These are phyloP conservation scores for Hamigera avellanea DNA, from an alignment of 495 filamentous ascomycete species.

Conservation along the genomic window DNA sequence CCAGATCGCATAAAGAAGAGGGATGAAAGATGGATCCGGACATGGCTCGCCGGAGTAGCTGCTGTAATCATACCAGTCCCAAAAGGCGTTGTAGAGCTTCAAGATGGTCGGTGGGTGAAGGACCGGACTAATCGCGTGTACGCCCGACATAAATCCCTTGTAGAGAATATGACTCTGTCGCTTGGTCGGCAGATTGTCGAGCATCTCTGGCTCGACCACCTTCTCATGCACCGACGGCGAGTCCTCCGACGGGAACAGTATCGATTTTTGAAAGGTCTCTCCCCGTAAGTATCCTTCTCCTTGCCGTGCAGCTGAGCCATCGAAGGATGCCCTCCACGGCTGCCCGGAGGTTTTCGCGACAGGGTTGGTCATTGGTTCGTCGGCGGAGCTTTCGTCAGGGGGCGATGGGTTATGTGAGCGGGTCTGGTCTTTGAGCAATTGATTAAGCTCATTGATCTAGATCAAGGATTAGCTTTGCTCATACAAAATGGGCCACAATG, in stretches of 20 bases:
- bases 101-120: conserved; percentile 32
- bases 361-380: conserved; percentile 10
- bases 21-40: conserved; percentile 32
- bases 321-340: conserved; percentile 15
- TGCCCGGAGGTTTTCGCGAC: conserved; percentile 3
- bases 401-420: conserved; percentile 23
- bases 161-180: conserved; percentile 37
- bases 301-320: conserved; percentile 3
- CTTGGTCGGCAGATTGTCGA: conserved; percentile 31
- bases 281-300: conserved; percentile 4
- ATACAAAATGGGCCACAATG: background rate
- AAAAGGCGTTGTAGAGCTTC: conserved; percentile 32
- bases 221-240: conserved; percentile 25
- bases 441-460: conserved; percentile 38
- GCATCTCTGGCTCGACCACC: conserved; percentile 31
- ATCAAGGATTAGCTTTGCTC: conserved; percentile 4
- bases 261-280: conserved; percentile 25
- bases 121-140: conserved; percentile 35
- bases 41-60: conserved; percentile 33
- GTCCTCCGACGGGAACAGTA: conserved; percentile 26
- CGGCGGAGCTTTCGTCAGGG: conserved; percentile 11
- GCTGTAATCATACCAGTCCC: conserved; percentile 37
- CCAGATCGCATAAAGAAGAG: conserved; percentile 36
- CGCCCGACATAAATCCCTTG: conserved; percentile 35
- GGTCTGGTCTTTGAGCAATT: conserved; percentile 31